A percentile compares a stretch with the other conserved stretches of the same genome.
Evolutionary conservation across 1,284 basidiomycete species (phyloP).

Genomic region (Calocybe gambosa): DNA sequence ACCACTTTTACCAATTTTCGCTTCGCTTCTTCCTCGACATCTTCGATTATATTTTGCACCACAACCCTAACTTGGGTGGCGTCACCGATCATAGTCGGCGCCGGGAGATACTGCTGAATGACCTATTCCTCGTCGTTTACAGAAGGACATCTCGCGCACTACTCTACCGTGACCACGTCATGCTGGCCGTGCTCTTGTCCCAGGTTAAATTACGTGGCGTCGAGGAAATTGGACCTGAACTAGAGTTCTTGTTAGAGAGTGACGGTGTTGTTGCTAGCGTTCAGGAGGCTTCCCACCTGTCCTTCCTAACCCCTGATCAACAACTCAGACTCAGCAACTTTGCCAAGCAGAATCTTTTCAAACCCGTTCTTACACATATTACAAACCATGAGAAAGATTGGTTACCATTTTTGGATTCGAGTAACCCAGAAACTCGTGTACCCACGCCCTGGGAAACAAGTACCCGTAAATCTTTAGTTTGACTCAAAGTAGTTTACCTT

Average conservation of each 20-base stretch:
- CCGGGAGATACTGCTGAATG: constrained; percentile 80
- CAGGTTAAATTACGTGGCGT: constrained; percentile 83
- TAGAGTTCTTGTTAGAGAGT: constrained; percentile 88
- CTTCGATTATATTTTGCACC: constrained; percentile 90
- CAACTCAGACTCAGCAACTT: constrained; percentile 60
- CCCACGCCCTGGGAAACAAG: constrained; percentile 75
- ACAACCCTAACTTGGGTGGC: constrained; percentile 84
- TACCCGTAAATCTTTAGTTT: constrained; percentile 52
- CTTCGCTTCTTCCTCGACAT: constrained; percentile 97
- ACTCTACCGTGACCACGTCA: constrained; percentile 87
- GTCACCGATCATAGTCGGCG: constrained; percentile 73
- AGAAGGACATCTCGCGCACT: constrained; percentile 88
- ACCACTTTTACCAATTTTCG: constrained; percentile 99
- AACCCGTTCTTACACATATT: constrained; percentile 69
- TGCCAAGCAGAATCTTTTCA: constrained; percentile 70
- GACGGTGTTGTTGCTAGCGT: constrained; percentile 52
- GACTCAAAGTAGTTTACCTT: constrained; percentile 7
- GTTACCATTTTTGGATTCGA: constrained; percentile 68
- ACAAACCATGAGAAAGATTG: constrained; percentile 64
- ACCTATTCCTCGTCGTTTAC: constrained; percentile 89
- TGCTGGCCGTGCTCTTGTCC: constrained; percentile 86
- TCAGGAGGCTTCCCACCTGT: constrained; percentile 30
- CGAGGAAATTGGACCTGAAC: constrained; percentile 78
- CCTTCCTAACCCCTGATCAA: constrained; percentile 62
- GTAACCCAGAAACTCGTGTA: constrained; percentile 65